A percentile compares a stretch with the other conserved stretches of the same genome.
These are phyloP conservation scores for Lentinula aciculospora DNA, from an alignment of 768 basidiomycete species.

Conservation along the genomic window DNA sequence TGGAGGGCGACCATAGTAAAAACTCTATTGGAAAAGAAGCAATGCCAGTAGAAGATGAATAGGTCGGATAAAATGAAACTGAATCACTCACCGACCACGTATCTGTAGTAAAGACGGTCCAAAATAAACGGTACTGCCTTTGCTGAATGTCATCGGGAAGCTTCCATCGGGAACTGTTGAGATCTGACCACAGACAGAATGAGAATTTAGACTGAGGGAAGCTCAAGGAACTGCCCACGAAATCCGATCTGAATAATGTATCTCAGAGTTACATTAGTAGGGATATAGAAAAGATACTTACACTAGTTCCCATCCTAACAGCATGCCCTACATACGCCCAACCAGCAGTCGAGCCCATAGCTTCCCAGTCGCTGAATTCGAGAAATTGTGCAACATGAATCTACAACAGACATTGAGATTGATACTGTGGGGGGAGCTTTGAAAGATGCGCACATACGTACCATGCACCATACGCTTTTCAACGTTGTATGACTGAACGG, in stretches of 20 bases:
- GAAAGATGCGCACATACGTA: neutral
- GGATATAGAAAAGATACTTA: slow-evolving; percentile 24
- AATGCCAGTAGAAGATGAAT: neutral
- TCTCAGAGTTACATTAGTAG: neutral
- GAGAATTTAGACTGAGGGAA: neutral
- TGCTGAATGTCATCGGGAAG: slow-evolving; percentile 38
- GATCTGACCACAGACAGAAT: slow-evolving; percentile 38
- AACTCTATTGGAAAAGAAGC: slow-evolving; percentile 36
- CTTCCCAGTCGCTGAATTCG: slow-evolving; percentile 49
- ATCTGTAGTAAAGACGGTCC: slow-evolving; percentile 63
- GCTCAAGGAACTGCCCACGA: slow-evolving; percentile 29
- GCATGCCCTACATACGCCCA: slow-evolving; percentile 59
- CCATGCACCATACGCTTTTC: slow-evolving; percentile 3
- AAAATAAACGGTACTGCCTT: slow-evolving; percentile 54
- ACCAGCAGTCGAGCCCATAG: slow-evolving; percentile 36
- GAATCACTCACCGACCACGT: slow-evolving; percentile 46
- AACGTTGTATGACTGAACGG: slow-evolving; percentile 20
- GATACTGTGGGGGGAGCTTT: neutral
- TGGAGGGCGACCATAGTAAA: slow-evolving; percentile 56
- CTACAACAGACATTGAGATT: slow-evolving; percentile 11
- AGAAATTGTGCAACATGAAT: slow-evolving; percentile 45
- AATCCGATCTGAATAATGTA: slow-evolving; percentile 41
- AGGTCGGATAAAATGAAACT: neutral
- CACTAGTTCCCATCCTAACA: slow-evolving; percentile 53
- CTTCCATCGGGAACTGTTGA: slow-evolving; percentile 57